Conservation (phyloP, 176 grass and related monocot species). For the Aegilops speltoides region DNA sequence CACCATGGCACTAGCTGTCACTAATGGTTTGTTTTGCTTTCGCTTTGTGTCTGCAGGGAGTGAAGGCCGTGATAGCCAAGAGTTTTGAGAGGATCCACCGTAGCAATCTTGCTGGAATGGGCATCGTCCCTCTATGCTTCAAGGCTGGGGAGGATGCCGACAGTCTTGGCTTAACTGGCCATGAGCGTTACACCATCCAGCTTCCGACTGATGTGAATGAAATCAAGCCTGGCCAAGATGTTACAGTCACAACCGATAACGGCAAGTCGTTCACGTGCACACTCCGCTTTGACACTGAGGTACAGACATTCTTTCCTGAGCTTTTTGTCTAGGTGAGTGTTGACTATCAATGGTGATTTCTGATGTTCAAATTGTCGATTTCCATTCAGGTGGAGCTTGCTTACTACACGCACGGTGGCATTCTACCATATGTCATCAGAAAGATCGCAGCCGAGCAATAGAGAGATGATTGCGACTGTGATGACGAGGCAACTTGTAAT, state of each 20-base stretch:
- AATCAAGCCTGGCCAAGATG: conserved; percentile 89
- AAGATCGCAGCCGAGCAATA: conserved; percentile 60
- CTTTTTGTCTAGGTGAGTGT: neutral
- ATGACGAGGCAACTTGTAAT: conserved; percentile 24
- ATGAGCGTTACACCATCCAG: conserved; percentile 82
- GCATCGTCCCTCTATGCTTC: conserved; percentile 91
- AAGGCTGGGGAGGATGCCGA: conserved; percentile 87
- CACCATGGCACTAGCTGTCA: neutral
- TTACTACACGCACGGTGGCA: conserved; percentile 89
- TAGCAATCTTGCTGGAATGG: conserved; percentile 97
- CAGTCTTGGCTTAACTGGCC: conserved; percentile 77
- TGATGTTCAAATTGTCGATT: neutral
- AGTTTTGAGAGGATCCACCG: conserved; percentile 98
- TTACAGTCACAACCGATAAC: conserved; percentile 72
- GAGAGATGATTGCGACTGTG: conserved; percentile 24
- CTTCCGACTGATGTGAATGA: conserved; percentile 69
- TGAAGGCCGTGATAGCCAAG: conserved; percentile 94
- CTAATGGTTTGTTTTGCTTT: neutral
- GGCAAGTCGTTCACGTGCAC: conserved; percentile 83
- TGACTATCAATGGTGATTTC: neutral
- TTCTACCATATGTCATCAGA: conserved; percentile 84
- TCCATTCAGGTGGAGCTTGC: conserved; percentile 81
- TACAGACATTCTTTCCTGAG: conserved; percentile 14
- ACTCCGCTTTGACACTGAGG: conserved; percentile 93
- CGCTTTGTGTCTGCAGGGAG: conserved; percentile 66